Evolutionary conservation across 1,139 yeast species (phyloP), one percentile per base, ranked within the genome.

Genomic region (Blastobotrys malaysiensis): DNA sequence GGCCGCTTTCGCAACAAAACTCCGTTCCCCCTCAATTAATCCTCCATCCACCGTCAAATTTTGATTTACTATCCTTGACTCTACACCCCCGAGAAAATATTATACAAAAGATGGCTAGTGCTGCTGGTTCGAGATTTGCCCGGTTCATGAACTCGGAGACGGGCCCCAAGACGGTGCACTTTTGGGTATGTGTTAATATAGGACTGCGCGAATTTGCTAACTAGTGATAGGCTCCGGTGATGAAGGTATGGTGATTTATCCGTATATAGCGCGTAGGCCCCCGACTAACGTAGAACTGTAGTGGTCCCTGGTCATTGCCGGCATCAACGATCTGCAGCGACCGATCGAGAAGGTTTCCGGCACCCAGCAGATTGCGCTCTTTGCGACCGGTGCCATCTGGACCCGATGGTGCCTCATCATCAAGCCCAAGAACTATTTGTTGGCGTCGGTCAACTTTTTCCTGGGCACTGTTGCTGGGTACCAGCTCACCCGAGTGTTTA

Each of bases 331-430:
- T 71, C 76, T 86, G 59, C 80, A 81, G 63, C 84, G 98, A 73
- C 98, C 98, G 2, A 96, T 89, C 46, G 97, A 91, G 67, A 86
- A 86, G 65, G 77, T 93, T 54, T 84, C 93, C 51, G 97, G 97
- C 55, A 86, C 97, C 26, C 99, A 93, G 72, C 96, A 88, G 70
- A 70, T 86, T 59, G 96, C 99, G 0, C 77, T 93, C 57, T 79
- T 88, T 64, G 93, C 93, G 50, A 93, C 99, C 1, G 99, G 98
- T 55, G 83, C 82, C 54, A 90, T 93, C 65, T 93, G 99, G 99
- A 93, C 99, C 48, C 83, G 99, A 70, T 93, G 99, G 99, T 91
- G 97, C 31, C 81, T 90, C 72, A 95, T 90, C 59, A 93, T 93
- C 69, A 83, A 77, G 64, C 99, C 99, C 52, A 86, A 88, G 73